Evolutionary conservation across 2,329 filamentous ascomycete genomes (phyloP).

Genomic region (Aspergillus brasiliensis): DNA sequence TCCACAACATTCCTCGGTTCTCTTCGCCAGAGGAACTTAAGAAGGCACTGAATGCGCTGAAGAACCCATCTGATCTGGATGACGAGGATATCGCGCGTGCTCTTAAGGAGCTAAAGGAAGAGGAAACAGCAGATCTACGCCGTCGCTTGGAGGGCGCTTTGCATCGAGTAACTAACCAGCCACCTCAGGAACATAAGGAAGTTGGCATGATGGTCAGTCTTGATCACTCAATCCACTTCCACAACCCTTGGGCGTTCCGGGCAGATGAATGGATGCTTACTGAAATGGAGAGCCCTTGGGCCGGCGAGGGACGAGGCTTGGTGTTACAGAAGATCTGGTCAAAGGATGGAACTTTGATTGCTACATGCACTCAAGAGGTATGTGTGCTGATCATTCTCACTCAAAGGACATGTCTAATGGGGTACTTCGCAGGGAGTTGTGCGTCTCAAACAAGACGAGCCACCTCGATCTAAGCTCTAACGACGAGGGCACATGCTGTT

Average conservation of each 20-base stretch:
- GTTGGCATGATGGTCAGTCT: conserved; percentile 56
- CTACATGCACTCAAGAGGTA: conserved; percentile 55
- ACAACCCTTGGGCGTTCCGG: conserved; percentile 50
- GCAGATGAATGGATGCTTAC: conserved; percentile 55
- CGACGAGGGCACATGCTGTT: neutral
- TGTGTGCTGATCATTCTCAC: conserved; percentile 20
- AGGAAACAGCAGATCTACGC: conserved; percentile 45
- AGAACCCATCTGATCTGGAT: conserved; percentile 48
- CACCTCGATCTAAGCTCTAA: conserved; percentile 36
- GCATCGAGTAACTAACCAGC: conserved; percentile 26
- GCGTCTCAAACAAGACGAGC: conserved; percentile 48
- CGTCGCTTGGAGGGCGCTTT: conserved; percentile 38
- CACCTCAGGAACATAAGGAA: conserved; percentile 34
- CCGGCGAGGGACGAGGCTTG: conserved; percentile 52
- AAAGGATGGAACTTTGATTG: conserved; percentile 51
- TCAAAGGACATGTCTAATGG: conserved; percentile 16
- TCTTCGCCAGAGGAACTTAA: conserved; percentile 53
- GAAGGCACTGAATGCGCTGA: conserved; percentile 41
- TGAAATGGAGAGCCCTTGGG: conserved; percentile 55
- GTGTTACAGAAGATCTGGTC: conserved; percentile 54
- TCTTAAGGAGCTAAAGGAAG: conserved; percentile 45
- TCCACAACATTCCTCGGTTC: conserved; percentile 79
- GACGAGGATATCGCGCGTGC: conserved; percentile 42
- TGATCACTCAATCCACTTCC: conserved; percentile 56
- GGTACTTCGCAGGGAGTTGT: conserved; percentile 44